Conservation (phyloP, 1,139 yeast species). For the Nakaseomyces glabratus region DNA sequence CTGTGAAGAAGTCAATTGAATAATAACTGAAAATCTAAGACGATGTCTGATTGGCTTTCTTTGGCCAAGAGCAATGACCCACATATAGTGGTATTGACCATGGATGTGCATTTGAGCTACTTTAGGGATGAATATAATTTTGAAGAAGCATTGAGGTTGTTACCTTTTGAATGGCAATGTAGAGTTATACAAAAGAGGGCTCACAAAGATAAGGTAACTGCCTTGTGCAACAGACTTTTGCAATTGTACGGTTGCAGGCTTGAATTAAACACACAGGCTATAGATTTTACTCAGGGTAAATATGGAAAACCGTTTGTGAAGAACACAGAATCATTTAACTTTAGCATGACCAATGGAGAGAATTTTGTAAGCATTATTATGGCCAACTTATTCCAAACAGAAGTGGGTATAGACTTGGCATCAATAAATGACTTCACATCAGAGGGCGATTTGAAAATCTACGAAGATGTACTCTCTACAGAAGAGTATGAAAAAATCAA, state of each 20-base stretch:
- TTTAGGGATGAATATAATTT: conserved; percentile 27
- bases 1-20: no score
- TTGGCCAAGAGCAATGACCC: no score
- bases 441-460: conserved; percentile 34
- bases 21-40: no score
- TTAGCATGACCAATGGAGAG: conserved; percentile 50
- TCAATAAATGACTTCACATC: conserved; percentile 39
- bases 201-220: conserved; percentile 21
- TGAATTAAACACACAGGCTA: conserved; percentile 11
- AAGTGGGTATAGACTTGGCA: conserved; percentile 58
- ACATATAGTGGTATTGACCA: no score
- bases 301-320: conserved; percentile 38
- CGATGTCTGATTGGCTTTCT: no score
- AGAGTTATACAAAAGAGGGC: conserved; percentile 32
- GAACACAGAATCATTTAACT: conserved; percentile 36
- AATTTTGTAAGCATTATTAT: conserved; percentile 38
- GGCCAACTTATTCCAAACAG: conserved; percentile 18
- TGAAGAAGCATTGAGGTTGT: conserved; percentile 34
- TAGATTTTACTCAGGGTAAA: conserved; percentile 22
- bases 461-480: conserved; percentile 41
- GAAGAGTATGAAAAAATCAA: conserved; percentile 35
- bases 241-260: conserved; percentile 28
- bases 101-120: no score
- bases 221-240: conserved; percentile 30
- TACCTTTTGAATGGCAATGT: conserved; percentile 34